These are phyloP conservation scores for Claviceps maximensis DNA, from an alignment of 2,329 filamentous ascomycete genomes.

Conservation along the genomic window DNA sequence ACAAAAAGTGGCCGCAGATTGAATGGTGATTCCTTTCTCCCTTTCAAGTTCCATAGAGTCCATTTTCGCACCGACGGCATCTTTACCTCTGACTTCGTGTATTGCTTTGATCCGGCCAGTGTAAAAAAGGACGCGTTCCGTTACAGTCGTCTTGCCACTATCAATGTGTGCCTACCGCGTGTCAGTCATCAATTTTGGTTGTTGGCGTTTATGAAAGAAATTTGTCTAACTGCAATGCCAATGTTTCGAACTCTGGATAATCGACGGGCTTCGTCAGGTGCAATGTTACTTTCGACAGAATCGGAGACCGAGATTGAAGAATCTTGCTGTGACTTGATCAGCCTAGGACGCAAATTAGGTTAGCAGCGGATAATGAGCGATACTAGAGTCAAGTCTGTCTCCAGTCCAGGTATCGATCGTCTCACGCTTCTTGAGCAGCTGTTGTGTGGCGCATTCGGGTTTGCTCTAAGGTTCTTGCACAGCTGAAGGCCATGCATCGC, in stretches of 20 bases:
- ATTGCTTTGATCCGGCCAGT: slow-evolving; percentile 94
- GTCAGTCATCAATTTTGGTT: slow-evolving; percentile 11
- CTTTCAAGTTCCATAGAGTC: slow-evolving; percentile 98
- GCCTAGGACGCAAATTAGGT: slow-evolving; percentile 12
- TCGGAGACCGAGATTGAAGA: slow-evolving; percentile 39
- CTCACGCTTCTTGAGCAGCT: slow-evolving; percentile 31
- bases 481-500: neutral
- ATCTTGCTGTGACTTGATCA: slow-evolving; percentile 42
- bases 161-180: slow-evolving; percentile 75
- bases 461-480: slow-evolving; percentile 19
- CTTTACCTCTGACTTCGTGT: slow-evolving; percentile 90
- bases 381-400: neutral
- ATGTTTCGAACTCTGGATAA: slow-evolving; percentile 84
- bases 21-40: slow-evolving; percentile 98
- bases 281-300: slow-evolving; percentile 63
- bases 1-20: slow-evolving; percentile 94
- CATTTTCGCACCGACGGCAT: slow-evolving; percentile 97
- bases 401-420: neutral
- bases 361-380: neutral
- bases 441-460: slow-evolving; percentile 15
- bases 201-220: neutral
- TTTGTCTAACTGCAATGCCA: slow-evolving; percentile 68
- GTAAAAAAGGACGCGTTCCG: slow-evolving; percentile 95
- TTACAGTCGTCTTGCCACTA: slow-evolving; percentile 93
- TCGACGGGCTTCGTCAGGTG: slow-evolving; percentile 63